Conservation (phyloP, 2,329 filamentous ascomycete genomes). For the Fusarium nematophilum region DNA sequence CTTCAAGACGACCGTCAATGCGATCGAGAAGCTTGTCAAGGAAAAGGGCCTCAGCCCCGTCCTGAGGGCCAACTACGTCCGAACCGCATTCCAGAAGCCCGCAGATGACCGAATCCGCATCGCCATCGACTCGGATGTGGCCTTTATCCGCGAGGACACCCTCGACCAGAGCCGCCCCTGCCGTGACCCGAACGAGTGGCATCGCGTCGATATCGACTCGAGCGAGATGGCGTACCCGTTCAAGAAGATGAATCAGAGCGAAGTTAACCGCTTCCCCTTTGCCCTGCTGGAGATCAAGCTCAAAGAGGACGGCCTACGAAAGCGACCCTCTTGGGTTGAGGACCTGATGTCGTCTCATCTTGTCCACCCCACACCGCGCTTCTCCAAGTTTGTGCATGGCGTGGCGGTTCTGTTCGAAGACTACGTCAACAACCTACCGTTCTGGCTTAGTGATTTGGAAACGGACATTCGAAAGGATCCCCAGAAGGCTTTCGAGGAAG, state of each 20-base stretch:
- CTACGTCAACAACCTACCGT: conserved; percentile 93
- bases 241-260: conserved; percentile 85
- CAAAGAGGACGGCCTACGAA: conserved; percentile 71
- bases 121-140: conserved; percentile 91
- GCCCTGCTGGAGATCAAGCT: conserved; percentile 94
- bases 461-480: conserved; percentile 95
- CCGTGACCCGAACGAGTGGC: conserved; percentile 89
- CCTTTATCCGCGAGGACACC: conserved; percentile 83
- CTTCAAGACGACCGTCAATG: conserved; percentile 77
- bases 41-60: conserved; percentile 84
- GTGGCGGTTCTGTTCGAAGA: conserved; percentile 93
- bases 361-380: conserved; percentile 87
- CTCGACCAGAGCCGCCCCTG: conserved; percentile 88
- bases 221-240: conserved; percentile 88
- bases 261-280: conserved; percentile 90
- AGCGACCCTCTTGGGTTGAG: conserved; percentile 85
- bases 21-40: conserved; percentile 84
- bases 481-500: conserved; percentile 88
- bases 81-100: conserved; percentile 96
- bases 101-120: conserved; percentile 90
- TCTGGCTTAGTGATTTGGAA: conserved; percentile 94
- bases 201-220: conserved; percentile 89
- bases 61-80: conserved; percentile 90
- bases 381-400: conserved; percentile 97
- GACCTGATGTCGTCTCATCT: conserved; percentile 94